These are phyloP conservation scores for Meripilus lineatus DNA, from an alignment of 1,284 basidiomycete genomes.

Conservation along the genomic window DNA sequence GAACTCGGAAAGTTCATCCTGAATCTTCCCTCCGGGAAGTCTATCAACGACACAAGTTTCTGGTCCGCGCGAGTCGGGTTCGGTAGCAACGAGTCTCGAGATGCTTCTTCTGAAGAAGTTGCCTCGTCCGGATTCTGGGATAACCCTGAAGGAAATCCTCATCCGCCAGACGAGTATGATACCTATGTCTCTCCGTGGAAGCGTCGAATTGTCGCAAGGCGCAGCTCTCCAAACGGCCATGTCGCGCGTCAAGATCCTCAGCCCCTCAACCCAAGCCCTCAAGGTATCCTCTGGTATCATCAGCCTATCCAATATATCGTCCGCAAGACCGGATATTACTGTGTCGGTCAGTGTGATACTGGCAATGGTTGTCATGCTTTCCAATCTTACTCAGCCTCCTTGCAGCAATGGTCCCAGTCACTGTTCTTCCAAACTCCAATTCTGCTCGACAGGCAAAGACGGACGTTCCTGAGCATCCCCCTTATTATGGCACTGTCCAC, in stretches of 20 bases:
- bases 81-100: conserved; percentile 9
- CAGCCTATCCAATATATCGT: conserved; percentile 77
- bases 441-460: conserved; percentile 31
- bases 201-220: conserved; percentile 15
- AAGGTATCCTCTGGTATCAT: conserved; percentile 47
- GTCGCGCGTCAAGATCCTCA: conserved; percentile 14
- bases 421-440: conserved; percentile 40
- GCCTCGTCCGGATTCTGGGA: conserved; percentile 45
- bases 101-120: conserved; percentile 13
- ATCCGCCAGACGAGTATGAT: conserved; percentile 38
- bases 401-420: conserved; percentile 83
- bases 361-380: no score
- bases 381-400: no score
- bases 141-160: conserved; percentile 55
- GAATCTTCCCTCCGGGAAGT: conserved; percentile 54
- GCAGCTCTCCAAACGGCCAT: not conserved
- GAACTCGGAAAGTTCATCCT: conserved; percentile 86
- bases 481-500: conserved; percentile 76
- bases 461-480: conserved; percentile 65
- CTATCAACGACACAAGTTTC: conserved; percentile 68
- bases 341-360: conserved; percentile 69
- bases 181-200: conserved; percentile 43
- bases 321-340: conserved; percentile 91
- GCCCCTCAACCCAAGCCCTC: conserved; percentile 41
- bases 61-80: conserved; percentile 56